Conservation (phyloP, 2,329 filamentous ascomycete species). For the Colletotrichum scovillei region DNA sequence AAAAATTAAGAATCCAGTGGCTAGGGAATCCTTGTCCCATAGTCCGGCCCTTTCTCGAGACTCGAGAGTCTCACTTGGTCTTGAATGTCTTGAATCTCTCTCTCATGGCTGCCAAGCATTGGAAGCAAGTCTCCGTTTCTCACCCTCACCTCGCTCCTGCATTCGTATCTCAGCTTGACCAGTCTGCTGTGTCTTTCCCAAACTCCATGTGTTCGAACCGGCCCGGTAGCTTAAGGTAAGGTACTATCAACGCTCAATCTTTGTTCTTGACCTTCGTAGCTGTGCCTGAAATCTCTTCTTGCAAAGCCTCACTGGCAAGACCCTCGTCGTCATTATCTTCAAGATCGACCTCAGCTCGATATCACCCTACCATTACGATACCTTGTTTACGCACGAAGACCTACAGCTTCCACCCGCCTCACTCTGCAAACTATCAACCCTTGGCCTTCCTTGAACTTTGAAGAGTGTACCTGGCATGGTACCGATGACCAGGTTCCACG, state of each 20-base stretch:
- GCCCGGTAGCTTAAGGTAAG: not conserved
- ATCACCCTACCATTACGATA: not conserved
- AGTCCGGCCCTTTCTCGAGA: constrained; percentile 1
- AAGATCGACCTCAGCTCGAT: not conserved
- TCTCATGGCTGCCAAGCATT: not conserved
- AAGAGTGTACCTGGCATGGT: not conserved
- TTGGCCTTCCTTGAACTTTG: no score
- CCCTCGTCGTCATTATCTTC: constrained; percentile 2
- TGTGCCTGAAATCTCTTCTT: no score
- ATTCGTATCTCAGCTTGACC: not conserved
- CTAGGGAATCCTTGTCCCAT: constrained; percentile 18
- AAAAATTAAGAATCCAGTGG: constrained; percentile 26
- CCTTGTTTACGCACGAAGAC: not conserved
- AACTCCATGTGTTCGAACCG: not conserved
- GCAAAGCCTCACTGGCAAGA: constrained; percentile 9
- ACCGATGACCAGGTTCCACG: not conserved
- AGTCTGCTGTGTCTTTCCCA: not conserved
- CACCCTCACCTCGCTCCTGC: no score
- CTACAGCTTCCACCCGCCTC: not conserved
- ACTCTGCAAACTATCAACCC: not conserved
- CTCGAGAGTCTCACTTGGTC: constrained; percentile 8
- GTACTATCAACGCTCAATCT: not conserved
- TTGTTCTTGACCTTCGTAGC: not conserved
- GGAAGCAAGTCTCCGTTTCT: no score
- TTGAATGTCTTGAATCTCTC: constrained; percentile 17